Evolutionary conservation across 2,329 filamentous ascomycete species (phyloP).

Genomic region (Simplicillium aogashimaense): DNA sequence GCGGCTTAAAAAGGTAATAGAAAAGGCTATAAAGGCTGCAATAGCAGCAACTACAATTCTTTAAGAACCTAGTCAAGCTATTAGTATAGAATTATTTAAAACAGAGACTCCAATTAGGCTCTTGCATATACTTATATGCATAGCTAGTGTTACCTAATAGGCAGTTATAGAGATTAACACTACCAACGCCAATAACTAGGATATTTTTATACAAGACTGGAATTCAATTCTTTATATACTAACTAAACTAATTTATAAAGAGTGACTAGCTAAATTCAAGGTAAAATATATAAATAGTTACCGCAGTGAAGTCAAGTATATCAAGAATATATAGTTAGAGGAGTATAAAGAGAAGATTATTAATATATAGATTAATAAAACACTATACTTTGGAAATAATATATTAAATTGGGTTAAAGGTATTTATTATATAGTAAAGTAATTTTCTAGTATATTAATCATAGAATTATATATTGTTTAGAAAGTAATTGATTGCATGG

Average conservation of each 20-base stretch:
- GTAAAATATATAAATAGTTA: slow-evolving; percentile 7
- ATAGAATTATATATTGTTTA: slow-evolving; percentile 11
- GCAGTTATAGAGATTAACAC: no score
- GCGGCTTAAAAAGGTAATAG: not conserved
- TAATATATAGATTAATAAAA: slow-evolving; percentile 10
- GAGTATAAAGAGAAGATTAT: slow-evolving; percentile 12
- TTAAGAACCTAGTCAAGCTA: no score
- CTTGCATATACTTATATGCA: no score
- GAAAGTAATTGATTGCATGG: slow-evolving; percentile 8
- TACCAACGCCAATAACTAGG: slow-evolving; percentile 4
- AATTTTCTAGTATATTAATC: slow-evolving; percentile 7
- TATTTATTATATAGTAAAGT: slow-evolving; percentile 8
- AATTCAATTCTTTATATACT: slow-evolving; percentile 9
- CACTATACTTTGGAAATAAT: slow-evolving; percentile 10
- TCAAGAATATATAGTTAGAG: slow-evolving; percentile 9
- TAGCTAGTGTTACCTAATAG: no score
- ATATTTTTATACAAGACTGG: slow-evolving; percentile 9
- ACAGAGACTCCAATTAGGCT: no score
- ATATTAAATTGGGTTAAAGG: slow-evolving; percentile 9
- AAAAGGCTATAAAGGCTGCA: no score
- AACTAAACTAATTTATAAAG: slow-evolving; percentile 7
- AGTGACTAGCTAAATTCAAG: slow-evolving; percentile 8
- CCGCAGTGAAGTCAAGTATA: slow-evolving; percentile 8
- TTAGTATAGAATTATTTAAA: no score
- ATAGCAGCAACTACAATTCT: no score